Evolutionary conservation across 768 basidiomycete genomes (phyloP), one percentile per base, ranked within the genome.

Genomic region (Podaxis pistillaris): DNA sequence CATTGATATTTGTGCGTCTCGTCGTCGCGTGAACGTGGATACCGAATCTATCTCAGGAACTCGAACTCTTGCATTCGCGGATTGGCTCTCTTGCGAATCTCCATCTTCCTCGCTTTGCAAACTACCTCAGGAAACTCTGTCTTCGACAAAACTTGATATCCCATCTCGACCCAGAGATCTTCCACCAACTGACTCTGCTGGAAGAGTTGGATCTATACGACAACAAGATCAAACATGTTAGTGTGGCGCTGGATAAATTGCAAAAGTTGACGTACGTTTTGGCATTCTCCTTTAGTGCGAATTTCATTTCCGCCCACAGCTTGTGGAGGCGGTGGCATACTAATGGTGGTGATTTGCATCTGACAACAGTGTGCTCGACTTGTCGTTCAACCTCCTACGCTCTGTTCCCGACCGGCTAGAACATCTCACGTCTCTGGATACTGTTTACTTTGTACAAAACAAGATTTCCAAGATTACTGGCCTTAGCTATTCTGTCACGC

Each of bases 201-300:
- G 91, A 94, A 70, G 97, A 98, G 65, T 74, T 98, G 62, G 97
- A 99, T 75, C 68, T 98, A 65, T 99, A 98, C 71, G 97, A 99
- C 74, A 99, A 99, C 78, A 89, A 93, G 72, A 73, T 99, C 66
- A 96, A 93, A 75, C 75, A 78, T 55, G 72, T 92, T 19, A 90
- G 84, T 0, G 78, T 85, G 64, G 88, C 90, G 0, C 69, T 98
- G 58, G 80, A 88, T 63, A 78, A 78, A 37, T 69, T 87, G 47
- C 71, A 73, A 4, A 80, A 81, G 36, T 78, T 94, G 56, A 78
- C 67, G 91, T 92, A 72, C 68, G 86, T 75, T 1, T 11, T 40
- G 28, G 40, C 12, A 22, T 28, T 19, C 24, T 13, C 9, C 26
- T 24, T n/a, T 41, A 3, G 28, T 24, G 33, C 5, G 3, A 15